Conservation (phyloP, 1,139 yeast genomes). For the Blastobotrys capitulatus region DNA sequence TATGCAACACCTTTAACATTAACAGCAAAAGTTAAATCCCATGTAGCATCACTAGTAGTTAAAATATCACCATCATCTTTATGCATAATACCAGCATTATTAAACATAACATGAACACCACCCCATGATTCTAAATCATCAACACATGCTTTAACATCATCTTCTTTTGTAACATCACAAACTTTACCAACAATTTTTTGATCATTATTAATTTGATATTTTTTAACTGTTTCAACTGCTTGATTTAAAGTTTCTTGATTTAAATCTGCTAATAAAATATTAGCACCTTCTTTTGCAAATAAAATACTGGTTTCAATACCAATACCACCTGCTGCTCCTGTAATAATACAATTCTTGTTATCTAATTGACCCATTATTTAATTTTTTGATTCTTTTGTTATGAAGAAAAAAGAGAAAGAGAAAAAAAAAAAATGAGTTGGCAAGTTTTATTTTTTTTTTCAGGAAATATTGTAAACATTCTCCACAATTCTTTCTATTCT, state of each 20-base stretch:
- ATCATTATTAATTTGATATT: constrained; percentile 18
- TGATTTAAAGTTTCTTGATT: constrained; percentile 29
- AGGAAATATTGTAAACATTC: too few relatives aligned
- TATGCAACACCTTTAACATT: constrained; percentile 54
- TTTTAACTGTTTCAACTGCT: constrained; percentile 29
- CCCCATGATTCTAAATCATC: constrained; percentile 39
- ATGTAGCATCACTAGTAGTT: constrained; percentile 39
- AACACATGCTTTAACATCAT: constrained; percentile 33
- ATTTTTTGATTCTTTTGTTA: not conserved
- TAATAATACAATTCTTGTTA: constrained; percentile 52
- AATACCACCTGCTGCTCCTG: constrained; percentile 54
- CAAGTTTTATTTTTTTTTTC: too few relatives aligned
- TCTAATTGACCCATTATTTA: constrained; percentile 37
- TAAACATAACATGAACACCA: constrained; percentile 59
- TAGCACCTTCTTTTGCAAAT: constrained; percentile 38
- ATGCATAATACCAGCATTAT: constrained; percentile 76
- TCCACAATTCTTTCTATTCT: too few relatives aligned
- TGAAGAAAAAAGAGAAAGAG: not conserved
- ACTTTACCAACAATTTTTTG: constrained; percentile 27
- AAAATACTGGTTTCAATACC: constrained; percentile 37
- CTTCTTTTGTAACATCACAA: constrained; percentile 35
- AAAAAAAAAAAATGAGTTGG: not conserved
- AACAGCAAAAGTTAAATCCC: constrained; percentile 47
- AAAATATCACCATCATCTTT: constrained; percentile 50
- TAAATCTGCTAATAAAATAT: constrained; percentile 60